Base-by-base conservation (phyloP, 495 filamentous ascomycete genomes). In the Lasiosphaeria miniovina region DNA sequence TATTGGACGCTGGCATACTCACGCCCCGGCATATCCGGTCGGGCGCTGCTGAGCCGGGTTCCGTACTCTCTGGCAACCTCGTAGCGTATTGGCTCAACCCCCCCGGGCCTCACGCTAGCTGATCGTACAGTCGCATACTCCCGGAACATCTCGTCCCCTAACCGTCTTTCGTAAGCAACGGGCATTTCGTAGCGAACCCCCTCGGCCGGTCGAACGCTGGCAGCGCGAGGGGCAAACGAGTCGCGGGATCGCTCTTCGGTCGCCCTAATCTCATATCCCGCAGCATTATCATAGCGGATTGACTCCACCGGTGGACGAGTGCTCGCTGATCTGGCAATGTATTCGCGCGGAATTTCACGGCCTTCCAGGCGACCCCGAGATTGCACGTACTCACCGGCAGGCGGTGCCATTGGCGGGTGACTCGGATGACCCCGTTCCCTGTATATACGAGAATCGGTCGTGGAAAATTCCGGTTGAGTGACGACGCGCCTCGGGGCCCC, bases 141-240 rank as follows among this genome's bases (percentile, higher is more conserved):
- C 14, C 62, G 50, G 3, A 55, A 6, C 24, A 52, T 36, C 17
- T 69, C 76, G 1, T 84, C 82, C 12, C 77, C 77, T 40, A 82
- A 73, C 55, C 81, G 76, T 36, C 83, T 77, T 57, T 80, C 68
- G 53, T 78, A 79, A 24, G 54, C 58, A 32, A 58, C 54, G 14
- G 69, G 64, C 2, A 67, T 33, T 59, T 87, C 83, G 62, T 88
- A 88, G 40, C 82, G 80, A 35, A 77, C 34, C n/a, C 77, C 59
- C 72, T 75, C 24, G 73, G 41, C 33, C 2, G 86, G 85, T 54
- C 84, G 78, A 24, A 86, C 82, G 65, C 84, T 88, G 24, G 77
- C 68, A 43, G 82, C 77, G 56, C 84, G 71, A 31, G 81, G 68
- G 35, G 80, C 66, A 40, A 56, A 63, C 48, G 79, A 78, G 32